Conservation (phyloP, 192 early-diverging fungal species). For the Chytriomyces confervae region DNA sequence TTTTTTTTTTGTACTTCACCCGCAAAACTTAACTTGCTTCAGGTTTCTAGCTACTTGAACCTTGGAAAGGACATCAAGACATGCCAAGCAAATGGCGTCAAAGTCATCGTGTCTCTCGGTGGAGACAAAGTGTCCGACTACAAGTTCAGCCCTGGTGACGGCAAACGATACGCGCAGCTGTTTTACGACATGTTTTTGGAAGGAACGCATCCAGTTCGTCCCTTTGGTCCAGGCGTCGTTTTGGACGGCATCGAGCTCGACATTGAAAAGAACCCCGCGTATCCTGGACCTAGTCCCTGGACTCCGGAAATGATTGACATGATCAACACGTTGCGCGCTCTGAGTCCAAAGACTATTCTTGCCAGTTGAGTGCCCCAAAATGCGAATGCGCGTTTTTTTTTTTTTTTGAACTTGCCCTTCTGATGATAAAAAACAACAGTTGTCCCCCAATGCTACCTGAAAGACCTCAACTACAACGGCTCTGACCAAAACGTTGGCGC, state of each 20-base stretch:
- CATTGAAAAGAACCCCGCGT: slow-evolving; percentile 24
- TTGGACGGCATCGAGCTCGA: slow-evolving; percentile 28
- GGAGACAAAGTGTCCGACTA: slow-evolving; percentile 26
- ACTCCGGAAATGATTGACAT: slow-evolving; percentile 14
- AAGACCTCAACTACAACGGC: not conserved
- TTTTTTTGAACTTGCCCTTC: too few species aligned
- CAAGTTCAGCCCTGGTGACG: slow-evolving; percentile 15
- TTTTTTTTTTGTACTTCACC: not conserved
- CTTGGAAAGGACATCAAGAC: slow-evolving; percentile 14
- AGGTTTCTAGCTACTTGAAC: not conserved
- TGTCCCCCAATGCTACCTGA: slow-evolving; percentile 20
- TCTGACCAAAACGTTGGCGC: slow-evolving; percentile 22
- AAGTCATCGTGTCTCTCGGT: slow-evolving; percentile 26
- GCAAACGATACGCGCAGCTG: slow-evolving; percentile 15
- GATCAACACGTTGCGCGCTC: not conserved
- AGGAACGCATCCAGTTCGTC: slow-evolving; percentile 1
- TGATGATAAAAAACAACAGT: too few species aligned
- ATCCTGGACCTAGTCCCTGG: not conserved
- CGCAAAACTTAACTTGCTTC: not conserved
- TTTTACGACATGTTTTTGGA: slow-evolving; percentile 31
- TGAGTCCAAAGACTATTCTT: slow-evolving; percentile 13
- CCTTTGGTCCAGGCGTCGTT: slow-evolving; percentile 21
- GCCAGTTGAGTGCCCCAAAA: too few species aligned
- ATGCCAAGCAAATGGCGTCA: slow-evolving; percentile 12
- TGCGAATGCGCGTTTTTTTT: too few species aligned